These are phyloP conservation scores for Pezicula rhizophila DNA, from an alignment of 2,329 filamentous ascomycete genomes.

Conservation along the genomic window DNA sequence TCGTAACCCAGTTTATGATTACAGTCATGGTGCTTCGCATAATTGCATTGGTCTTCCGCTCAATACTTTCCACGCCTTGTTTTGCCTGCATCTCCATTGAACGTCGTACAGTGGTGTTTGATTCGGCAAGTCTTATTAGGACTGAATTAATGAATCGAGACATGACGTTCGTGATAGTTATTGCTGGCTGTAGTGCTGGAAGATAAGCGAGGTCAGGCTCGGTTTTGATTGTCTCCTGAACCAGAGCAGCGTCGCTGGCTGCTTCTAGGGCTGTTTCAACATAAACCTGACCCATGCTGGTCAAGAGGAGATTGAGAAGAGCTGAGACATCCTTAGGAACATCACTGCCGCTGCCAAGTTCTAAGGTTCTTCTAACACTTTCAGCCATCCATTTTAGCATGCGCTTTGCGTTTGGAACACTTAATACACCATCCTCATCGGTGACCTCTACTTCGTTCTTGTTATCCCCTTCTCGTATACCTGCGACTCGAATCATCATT, in stretches of 20 bases:
- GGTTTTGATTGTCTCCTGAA: slow-evolving; percentile 71
- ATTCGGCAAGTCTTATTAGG: slow-evolving; percentile 80
- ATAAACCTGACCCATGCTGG: slow-evolving; percentile 81
- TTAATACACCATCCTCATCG: slow-evolving; percentile 81
- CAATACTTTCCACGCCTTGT: slow-evolving; percentile 53
- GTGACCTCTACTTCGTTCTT: slow-evolving; percentile 86
- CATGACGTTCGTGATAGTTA: slow-evolving; percentile 89
- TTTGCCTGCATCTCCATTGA: slow-evolving; percentile 64
- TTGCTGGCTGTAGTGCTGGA: slow-evolving; percentile 69
- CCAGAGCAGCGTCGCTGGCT: slow-evolving; percentile 64
- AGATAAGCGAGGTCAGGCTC: slow-evolving; percentile 88
- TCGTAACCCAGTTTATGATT: slow-evolving; percentile 55
- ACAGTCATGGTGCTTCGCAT: slow-evolving; percentile 64
- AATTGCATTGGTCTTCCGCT: slow-evolving; percentile 63
- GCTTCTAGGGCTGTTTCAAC: slow-evolving; percentile 64
- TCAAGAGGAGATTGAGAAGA: slow-evolving; percentile 75
- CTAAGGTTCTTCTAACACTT: slow-evolving; percentile 82
- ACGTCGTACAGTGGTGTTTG: slow-evolving; percentile 77
- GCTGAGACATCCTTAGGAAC: slow-evolving; percentile 91
- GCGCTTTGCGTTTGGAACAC: slow-evolving; percentile 82
- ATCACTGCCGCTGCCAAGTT: slow-evolving; percentile 80
- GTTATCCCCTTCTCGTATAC: slow-evolving; percentile 67
- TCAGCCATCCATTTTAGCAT: slow-evolving; percentile 98
- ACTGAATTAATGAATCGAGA: slow-evolving; percentile 87
- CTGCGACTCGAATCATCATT: slow-evolving; percentile 85